Base-by-base conservation (phyloP, 129 eudicot species). In the Pseudognaphalium luteoalbum region DNA sequence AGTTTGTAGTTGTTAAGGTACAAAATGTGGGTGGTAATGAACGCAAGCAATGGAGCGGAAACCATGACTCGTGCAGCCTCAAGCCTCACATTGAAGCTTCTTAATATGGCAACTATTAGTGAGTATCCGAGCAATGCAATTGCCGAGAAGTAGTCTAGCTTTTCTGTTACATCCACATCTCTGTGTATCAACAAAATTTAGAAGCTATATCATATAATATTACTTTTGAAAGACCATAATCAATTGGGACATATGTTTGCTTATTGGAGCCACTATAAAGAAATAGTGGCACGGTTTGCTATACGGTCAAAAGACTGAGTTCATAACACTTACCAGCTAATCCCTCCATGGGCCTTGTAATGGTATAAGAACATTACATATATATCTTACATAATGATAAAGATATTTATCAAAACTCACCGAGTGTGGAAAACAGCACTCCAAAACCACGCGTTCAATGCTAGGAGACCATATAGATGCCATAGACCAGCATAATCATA, bases 41-140 rank as follows among this genome's bases (percentile, higher is more conserved):
- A 92, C 58, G 96, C 96, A 57, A 90, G 71, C 54, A 92, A 74
- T 10, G 98, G 98, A 68, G 98, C 98, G 41, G 98, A 85, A 74
- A 92, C 96, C 98, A 92, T 90, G 77, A 92, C 98, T 79, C 94
- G 86, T 72, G 90, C 84, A 56, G 98, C 96, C 81, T 90, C 98
- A 69, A 67, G 78, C 83, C 84, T 86, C 68, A 92, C 85, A 32
- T 72, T 75, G 82, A 92, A 88, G 78, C 94, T 86, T 81, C 98
- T 90, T 76, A 92, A 59, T 47, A 90, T 83, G 56, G 96, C 84
- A 72, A 90, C 63, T 39, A 90, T 74, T 62, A 92, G 89, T 15
- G 96, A 87, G 79, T 86, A 92, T 62, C 98, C 98, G 62, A 92
- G 92, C 69, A 90, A 80, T 3, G 89, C 92, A 29, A 92, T 83